Percentiles rank a stretch among this genome's conserved stretches.
Evolutionary conservation across 352 stramenopile species (phyloP).

Genomic region (Blastocystis sp.): DNA sequence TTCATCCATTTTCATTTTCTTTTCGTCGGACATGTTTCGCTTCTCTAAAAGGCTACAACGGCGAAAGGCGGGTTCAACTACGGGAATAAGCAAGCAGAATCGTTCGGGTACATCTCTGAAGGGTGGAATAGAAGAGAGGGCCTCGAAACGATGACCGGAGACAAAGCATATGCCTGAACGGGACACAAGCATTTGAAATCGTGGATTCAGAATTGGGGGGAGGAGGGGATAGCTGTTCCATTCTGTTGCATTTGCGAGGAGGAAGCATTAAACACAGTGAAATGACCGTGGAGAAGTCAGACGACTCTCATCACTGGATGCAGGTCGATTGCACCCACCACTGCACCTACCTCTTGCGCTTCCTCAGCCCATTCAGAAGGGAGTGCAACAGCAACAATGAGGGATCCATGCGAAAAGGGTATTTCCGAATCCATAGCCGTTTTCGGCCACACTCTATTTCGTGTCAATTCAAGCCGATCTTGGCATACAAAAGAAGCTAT

Average conservation of each 20-base stretch:
- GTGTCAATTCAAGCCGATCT: conserved; percentile 40
- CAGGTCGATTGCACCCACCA: too few relatives aligned
- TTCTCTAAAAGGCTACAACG: neutral
- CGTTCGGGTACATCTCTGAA: neutral
- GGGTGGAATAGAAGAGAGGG: neutral
- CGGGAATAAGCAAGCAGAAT: neutral
- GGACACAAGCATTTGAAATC: too few relatives aligned
- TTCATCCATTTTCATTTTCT: neutral
- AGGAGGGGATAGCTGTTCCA: too few relatives aligned
- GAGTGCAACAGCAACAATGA: too few relatives aligned
- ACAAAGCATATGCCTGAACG: neutral
- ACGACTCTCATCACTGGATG: too few relatives aligned
- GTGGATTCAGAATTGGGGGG: too few relatives aligned
- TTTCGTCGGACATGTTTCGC: neutral
- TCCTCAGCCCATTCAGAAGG: too few relatives aligned
- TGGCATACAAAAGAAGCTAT: conserved; percentile 36
- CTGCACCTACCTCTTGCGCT: too few relatives aligned
- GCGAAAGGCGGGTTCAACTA: neutral
- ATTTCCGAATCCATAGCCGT: neutral
- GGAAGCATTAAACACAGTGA: too few relatives aligned
- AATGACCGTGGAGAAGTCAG: too few relatives aligned
- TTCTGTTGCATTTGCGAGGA: too few relatives aligned
- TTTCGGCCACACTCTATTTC: neutral
- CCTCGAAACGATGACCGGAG: neutral
- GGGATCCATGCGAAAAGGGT: too few relatives aligned